Evolutionary conservation across 2,329 filamentous ascomycete genomes (phyloP).

Genomic region (Nemania diffusa): DNA sequence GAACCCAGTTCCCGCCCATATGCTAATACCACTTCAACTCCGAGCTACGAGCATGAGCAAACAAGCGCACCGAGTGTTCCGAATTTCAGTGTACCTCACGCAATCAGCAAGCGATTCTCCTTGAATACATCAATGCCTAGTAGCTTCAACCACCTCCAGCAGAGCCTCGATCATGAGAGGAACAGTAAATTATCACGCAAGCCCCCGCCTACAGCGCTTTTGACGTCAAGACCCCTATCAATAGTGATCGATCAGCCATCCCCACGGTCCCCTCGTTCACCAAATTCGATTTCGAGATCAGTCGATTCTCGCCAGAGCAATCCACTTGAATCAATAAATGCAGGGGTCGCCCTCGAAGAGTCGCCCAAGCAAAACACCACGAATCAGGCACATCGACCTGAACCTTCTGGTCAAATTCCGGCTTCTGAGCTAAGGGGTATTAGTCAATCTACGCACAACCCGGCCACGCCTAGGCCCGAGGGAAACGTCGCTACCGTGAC

Average conservation of each 20-base stretch:
- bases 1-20: conserved; percentile 45
- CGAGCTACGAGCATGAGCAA: conserved; percentile 44
- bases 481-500: not conserved
- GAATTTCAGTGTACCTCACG: conserved; percentile 65
- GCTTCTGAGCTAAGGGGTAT: conserved; percentile 6
- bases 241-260: conserved; percentile 66
- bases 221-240: conserved; percentile 63
- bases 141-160: conserved; percentile 36
- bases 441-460: not conserved
- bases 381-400: not conserved
- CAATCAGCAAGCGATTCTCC: conserved; percentile 59
- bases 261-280: conserved; percentile 48
- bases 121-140: conserved; percentile 43
- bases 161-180: conserved; percentile 42
- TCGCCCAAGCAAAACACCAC: conserved; percentile 23
- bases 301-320: conserved; percentile 17
- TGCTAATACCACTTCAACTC: conserved; percentile 38
- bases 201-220: conserved; percentile 59
- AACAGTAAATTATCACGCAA: conserved; percentile 47
- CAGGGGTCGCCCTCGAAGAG: conserved; percentile 6
- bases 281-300: conserved; percentile 27
- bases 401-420: not conserved
- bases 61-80: conserved; percentile 50
- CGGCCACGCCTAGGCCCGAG: not conserved
- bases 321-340: conserved; percentile 24